Evolutionary conservation across 805 yeast species (phyloP).

Genomic region (Jamesozyma rosinii): DNA sequence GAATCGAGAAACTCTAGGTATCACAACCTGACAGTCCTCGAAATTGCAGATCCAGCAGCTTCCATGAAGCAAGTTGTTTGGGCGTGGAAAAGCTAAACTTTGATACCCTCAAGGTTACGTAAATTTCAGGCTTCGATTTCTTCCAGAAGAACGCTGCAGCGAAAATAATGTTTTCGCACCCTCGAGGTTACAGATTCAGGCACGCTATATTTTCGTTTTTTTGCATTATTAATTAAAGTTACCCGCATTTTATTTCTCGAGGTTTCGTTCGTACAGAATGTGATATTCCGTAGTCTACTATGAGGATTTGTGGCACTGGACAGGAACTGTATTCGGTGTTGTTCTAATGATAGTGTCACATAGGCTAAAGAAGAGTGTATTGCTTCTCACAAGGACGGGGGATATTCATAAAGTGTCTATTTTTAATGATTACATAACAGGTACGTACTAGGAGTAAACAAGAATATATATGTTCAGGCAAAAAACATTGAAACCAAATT

Average conservation of each 20-base stretch:
- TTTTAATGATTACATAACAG: no score
- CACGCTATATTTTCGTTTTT: neutral
- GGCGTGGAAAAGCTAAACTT: neutral
- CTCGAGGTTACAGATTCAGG: neutral
- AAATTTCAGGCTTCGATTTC: neutral
- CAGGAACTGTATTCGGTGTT: no score
- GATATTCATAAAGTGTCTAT: no score
- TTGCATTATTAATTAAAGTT: neutral
- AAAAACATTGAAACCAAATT: neutral
- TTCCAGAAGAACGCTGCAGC: neutral
- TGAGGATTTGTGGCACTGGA: no score
- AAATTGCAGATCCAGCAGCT: neutral
- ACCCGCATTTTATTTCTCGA: no score
- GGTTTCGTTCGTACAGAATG: no score
- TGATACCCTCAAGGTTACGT: neutral
- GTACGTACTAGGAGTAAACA: no score
- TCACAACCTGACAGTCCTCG: neutral
- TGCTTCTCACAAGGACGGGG: no score
- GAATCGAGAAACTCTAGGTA: neutral
- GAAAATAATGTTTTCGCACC: neutral
- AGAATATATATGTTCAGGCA: no score
- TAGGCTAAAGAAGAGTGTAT: no score
- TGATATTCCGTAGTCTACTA: no score
- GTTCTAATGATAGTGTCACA: no score
- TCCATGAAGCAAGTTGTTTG: neutral